Base-by-base conservation (phyloP, 2,329 filamentous ascomycete genomes). In the Arthrobotrys sphaeroides region DNA sequence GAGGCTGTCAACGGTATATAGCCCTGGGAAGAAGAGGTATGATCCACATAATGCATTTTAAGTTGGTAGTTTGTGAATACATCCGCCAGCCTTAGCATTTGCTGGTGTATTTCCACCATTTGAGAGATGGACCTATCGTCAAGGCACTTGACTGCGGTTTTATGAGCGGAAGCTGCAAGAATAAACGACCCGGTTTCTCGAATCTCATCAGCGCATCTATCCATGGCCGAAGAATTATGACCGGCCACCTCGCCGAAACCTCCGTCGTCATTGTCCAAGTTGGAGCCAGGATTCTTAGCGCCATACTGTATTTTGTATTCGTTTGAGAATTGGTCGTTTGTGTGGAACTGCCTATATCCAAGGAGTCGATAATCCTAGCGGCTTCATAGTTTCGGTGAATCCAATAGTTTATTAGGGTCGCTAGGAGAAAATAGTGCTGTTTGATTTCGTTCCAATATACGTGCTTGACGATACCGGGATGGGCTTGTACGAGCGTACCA, bases 401-500 rank as follows among this genome's bases (percentile, higher is more conserved):
- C 24, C 18, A 12, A 31, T 28, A 60, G n/a, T 40, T 66, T 12
- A 73, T 7, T 12, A 73, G 24, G 4, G 51, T 40, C 0, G 18
- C 20, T 1, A 43, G 31, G 6, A 53, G 28, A 5, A 73, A 38
- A 18, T 42, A 73, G 4, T 61, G 26, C 13, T 31, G 22, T 43
- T 45, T n/a, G 22, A 73, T 73, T 42, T 73, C 69, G 2, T 24
- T 16, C 60, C 61, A 60, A 43, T 73, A 61, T 26, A 61, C 2
- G 3, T 12, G 22, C 5, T 73, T 49, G 5, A 61, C 1, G 1
- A 73, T 33, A 5, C 24, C 42, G 10, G 49, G 33, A 12, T 66
- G 10, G 6, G 28, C 22, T 10, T 43, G 12, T 7, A 53, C 26
- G 9, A 66, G 53, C 1, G 9, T 47, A 4, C 12, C 43, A 20